These are phyloP conservation scores for Boletus rubroflammeus DNA, from an alignment of 768 basidiomycete species.

Conservation along the genomic window DNA sequence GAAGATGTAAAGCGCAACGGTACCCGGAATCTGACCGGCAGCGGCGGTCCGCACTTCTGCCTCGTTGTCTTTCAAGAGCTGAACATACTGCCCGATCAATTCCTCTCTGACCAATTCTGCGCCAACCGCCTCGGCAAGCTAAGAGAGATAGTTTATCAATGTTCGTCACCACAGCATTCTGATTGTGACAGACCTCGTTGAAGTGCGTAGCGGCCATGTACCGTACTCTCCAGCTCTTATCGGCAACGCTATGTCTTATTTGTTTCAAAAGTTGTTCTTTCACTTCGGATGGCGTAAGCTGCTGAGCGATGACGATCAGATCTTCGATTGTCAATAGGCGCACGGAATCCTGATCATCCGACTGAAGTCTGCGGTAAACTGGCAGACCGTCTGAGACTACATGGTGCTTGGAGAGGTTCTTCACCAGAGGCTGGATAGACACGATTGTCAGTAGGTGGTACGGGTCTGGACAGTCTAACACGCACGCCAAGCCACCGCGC, in stretches of 20 bases:
- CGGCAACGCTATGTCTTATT: slow-evolving; percentile 81
- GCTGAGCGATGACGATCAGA: slow-evolving; percentile 86
- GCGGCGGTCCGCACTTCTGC: slow-evolving; percentile 97
- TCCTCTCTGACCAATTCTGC: slow-evolving; percentile 90
- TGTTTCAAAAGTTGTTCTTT: slow-evolving; percentile 87
- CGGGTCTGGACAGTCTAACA: slow-evolving; percentile 14
- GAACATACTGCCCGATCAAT: slow-evolving; percentile 87
- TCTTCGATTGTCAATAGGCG: slow-evolving; percentile 93
- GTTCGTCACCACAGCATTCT: background rate
- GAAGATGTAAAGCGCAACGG: slow-evolving; percentile 10
- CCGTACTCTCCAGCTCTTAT: slow-evolving; percentile 98
- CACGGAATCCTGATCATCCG: slow-evolving; percentile 98
- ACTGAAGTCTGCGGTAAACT: slow-evolving; percentile 89
- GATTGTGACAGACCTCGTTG: slow-evolving; percentile 63
- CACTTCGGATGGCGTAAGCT: slow-evolving; percentile 82
- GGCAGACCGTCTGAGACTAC: slow-evolving; percentile 85
- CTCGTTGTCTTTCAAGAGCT: slow-evolving; percentile 95
- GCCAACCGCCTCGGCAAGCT: slow-evolving; percentile 92
- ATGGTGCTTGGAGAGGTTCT: slow-evolving; percentile 73
- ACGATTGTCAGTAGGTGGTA: slow-evolving; percentile 11
- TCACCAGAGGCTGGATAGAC: slow-evolving; percentile 62
- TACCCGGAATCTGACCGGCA: slow-evolving; percentile 95
- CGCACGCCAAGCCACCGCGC: slow-evolving; percentile 95
- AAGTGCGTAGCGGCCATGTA: slow-evolving; percentile 99
- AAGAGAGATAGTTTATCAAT: background rate